Evolutionary conservation across 257 asterid genomes (phyloP).

Genomic region (Capsicum baccatum): DNA sequence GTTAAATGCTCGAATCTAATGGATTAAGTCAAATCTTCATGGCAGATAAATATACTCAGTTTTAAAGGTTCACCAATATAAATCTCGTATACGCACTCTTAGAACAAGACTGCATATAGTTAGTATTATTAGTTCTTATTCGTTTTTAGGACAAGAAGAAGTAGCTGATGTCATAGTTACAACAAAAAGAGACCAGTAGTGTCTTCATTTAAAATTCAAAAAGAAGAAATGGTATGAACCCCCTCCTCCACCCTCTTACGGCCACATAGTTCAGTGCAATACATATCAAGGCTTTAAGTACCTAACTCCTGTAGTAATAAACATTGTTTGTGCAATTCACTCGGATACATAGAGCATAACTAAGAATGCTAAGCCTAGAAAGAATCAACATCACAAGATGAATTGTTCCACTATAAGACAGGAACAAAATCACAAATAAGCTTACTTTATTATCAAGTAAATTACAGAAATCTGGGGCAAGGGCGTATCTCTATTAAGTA

Average conservation of each 20-base stretch:
- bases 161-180: not conserved
- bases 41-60: not conserved
- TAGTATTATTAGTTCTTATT: not conserved
- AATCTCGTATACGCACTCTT: not conserved
- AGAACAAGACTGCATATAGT: not conserved
- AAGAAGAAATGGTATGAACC: conserved; percentile 4
- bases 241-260: conserved; percentile 24
- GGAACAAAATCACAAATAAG: conserved; percentile 28
- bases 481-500: conserved; percentile 43
- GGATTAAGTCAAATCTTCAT: conserved; percentile 1
- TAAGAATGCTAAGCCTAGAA: conserved; percentile 1
- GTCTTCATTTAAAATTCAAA: not conserved
- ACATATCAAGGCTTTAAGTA: conserved; percentile 1
- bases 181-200: not conserved
- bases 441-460: conserved; percentile 90
- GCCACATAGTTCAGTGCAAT: not conserved
- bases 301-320: conserved; percentile 9
- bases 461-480: conserved; percentile 90
- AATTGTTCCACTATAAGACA: conserved; percentile 18
- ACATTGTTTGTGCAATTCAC: conserved; percentile 19
- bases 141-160: not conserved
- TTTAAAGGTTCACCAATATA: not conserved
- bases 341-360: not conserved
- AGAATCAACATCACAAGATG: not conserved
- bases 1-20: conserved; percentile 18